Evolutionary conservation across 805 yeast genomes (phyloP).

Genomic region (Metschnikowia amazonensis): DNA sequence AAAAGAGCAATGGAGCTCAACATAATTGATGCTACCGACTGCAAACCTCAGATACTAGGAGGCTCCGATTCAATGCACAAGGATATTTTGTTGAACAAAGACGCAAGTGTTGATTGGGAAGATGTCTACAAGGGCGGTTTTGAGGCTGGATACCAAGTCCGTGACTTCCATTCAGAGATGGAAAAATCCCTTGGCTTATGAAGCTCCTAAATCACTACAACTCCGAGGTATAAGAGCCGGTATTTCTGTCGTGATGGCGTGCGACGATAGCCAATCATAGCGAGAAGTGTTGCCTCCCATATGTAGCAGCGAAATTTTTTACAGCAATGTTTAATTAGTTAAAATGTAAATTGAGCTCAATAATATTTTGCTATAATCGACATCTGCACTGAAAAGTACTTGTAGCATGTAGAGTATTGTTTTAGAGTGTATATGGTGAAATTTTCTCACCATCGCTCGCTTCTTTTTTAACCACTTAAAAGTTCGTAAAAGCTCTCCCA

Average conservation of each 20-base stretch:
- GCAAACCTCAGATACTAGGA: conserved; percentile 61
- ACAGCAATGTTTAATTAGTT: not conserved
- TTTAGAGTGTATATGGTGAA: not conserved
- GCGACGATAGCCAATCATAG: not conserved
- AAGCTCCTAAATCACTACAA: not conserved
- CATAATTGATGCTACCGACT: conserved; percentile 65
- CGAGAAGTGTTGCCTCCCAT: not conserved
- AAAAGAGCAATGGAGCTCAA: conserved; percentile 84
- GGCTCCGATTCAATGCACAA: conserved; percentile 58
- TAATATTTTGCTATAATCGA: too few species aligned
- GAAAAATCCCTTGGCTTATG: conserved; percentile 59
- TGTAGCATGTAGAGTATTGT: not conserved
- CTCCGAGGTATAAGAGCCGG: not conserved
- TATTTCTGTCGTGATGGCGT: not conserved
- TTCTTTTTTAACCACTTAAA: conserved; percentile 1
- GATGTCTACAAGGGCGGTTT: conserved; percentile 72
- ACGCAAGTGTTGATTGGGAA: conserved; percentile 84
- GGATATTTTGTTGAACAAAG: conserved; percentile 78
- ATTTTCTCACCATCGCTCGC: conserved; percentile 8
- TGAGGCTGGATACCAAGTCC: conserved; percentile 35
- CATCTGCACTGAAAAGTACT: not conserved
- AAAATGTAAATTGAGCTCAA: not conserved
- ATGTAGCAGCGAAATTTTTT: not conserved
- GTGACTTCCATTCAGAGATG: conserved; percentile 70
- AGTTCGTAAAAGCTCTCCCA: not conserved